phyloP scores from a whole-genome alignment of 1,284 basidiomycete genomes.

The Somion occarium region DNA sequence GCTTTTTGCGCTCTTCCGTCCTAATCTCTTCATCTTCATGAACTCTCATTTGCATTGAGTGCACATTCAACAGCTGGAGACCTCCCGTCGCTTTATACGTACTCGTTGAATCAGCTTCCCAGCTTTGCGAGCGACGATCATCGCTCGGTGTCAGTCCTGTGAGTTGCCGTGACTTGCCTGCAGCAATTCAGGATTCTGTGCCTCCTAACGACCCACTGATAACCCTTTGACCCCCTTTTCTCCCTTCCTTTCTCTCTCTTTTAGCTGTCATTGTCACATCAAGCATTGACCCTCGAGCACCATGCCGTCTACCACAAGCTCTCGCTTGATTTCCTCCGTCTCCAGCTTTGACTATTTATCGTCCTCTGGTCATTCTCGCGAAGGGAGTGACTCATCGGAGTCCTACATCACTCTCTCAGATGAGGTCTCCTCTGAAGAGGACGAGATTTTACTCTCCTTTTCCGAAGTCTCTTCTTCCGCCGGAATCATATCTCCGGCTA shows the following conservation, averaged over 20 bases:
- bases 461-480: conserved; percentile 25
- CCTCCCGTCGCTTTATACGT: neutral
- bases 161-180: neutral
- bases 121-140: neutral
- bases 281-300: conserved; percentile 10
- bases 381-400: conserved; percentile 18
- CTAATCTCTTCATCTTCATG: neutral
- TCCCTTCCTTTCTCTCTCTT: conserved; percentile 9
- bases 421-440: conserved; percentile 36
- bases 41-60: neutral
- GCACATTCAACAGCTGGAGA: neutral
- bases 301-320: conserved; percentile 19
- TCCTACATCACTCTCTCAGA: conserved; percentile 17
- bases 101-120: neutral
- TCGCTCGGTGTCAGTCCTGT: neutral
- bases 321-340: conserved; percentile 13
- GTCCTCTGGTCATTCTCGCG: conserved; percentile 9
- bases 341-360: conserved; percentile 29
- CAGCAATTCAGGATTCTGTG: neutral
- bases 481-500: conserved; percentile 15
- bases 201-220: no score
- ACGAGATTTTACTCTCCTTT: conserved; percentile 53
- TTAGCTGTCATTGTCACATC: conserved; percentile 12
- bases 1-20: conserved; percentile 1
- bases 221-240: neutral